A percentile compares a stretch with the other conserved stretches of the same genome.
Evolutionary conservation across 768 basidiomycete species (phyloP).

Genomic region (Daedaleopsis sinensis): DNA sequence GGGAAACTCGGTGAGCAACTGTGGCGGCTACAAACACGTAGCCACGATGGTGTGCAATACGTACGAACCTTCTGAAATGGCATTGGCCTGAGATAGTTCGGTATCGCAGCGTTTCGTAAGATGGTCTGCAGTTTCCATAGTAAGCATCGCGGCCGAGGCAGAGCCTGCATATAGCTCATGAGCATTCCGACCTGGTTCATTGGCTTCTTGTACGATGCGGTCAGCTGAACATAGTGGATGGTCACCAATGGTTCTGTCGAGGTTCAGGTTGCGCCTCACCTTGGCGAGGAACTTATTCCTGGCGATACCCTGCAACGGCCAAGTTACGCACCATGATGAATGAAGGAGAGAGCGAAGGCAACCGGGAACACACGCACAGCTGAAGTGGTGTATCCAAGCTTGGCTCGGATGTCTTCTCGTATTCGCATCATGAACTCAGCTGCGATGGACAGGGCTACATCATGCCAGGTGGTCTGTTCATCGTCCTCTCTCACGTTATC

Average conservation of each 20-base stretch:
- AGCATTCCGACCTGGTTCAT: constrained; percentile 69
- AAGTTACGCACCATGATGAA: not conserved
- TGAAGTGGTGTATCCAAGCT: constrained; percentile 91
- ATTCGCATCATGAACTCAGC: constrained; percentile 85
- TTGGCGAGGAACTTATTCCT: constrained; percentile 96
- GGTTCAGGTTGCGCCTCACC: constrained; percentile 57
- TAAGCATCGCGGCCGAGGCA: not conserved
- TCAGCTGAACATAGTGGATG: constrained; percentile 52
- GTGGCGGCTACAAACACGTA: not conserved
- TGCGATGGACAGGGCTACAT: constrained; percentile 86
- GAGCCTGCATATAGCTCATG: not conserved
- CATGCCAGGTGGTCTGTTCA: constrained; percentile 75
- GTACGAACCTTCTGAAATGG: constrained; percentile 56
- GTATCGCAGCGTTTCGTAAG: constrained; percentile 80
- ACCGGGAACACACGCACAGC: constrained; percentile 56
- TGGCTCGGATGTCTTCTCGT: constrained; percentile 63
- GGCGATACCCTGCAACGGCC: constrained; percentile 68
- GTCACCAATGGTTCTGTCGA: constrained; percentile 71
- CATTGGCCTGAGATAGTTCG: constrained; percentile 81
- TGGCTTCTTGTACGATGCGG: constrained; percentile 91
- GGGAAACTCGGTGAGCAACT: constrained; percentile 7
- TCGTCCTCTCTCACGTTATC: constrained; percentile 32
- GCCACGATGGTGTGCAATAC: not conserved
- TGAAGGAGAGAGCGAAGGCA: not conserved
- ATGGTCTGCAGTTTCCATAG: constrained; percentile 59